Conservation (phyloP, 2,329 filamentous ascomycete genomes). For the Neonectria neomacrospora region DNA sequence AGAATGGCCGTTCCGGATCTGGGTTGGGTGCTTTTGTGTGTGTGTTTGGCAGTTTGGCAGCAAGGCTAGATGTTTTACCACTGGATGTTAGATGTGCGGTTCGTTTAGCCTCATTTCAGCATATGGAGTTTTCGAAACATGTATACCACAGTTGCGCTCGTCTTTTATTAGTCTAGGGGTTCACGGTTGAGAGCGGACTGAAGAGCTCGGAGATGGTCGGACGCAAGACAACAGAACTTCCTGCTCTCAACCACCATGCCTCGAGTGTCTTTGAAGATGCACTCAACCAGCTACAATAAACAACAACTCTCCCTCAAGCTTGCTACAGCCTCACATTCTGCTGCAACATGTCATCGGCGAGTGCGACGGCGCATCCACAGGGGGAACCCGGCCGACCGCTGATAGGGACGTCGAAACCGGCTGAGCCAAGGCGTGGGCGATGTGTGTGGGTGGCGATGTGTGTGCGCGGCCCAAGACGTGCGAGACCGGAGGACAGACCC, state of each 20-base stretch:
- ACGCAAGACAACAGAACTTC: not conserved
- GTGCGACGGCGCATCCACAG: not conserved
- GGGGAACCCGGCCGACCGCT: not conserved
- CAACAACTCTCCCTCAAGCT: not conserved
- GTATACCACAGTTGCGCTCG: not conserved
- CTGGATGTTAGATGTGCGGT: not conserved
- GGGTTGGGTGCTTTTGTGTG: not conserved
- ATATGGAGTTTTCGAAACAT: not conserved
- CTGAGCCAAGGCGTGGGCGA: not conserved
- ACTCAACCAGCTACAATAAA: not conserved
- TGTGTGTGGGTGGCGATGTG: constrained; percentile 2
- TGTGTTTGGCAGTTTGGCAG: not conserved
- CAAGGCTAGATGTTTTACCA: not conserved
- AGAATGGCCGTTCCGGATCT: not conserved
- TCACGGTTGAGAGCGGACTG: not conserved
- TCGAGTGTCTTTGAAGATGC: not conserved
- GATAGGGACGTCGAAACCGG: not conserved
- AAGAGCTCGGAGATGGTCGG: not conserved
- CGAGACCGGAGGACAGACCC: not conserved
- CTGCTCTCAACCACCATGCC: no score
- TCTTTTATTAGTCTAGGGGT: not conserved
- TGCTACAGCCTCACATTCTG: not conserved
- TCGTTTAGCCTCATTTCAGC: not conserved
- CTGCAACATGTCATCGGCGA: no score
- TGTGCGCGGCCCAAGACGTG: not conserved